A percentile compares a stretch with the other conserved stretches of the same genome.
Conservation (phyloP, 768 basidiomycete species). For the Coprinopsis marcescibilis region DNA sequence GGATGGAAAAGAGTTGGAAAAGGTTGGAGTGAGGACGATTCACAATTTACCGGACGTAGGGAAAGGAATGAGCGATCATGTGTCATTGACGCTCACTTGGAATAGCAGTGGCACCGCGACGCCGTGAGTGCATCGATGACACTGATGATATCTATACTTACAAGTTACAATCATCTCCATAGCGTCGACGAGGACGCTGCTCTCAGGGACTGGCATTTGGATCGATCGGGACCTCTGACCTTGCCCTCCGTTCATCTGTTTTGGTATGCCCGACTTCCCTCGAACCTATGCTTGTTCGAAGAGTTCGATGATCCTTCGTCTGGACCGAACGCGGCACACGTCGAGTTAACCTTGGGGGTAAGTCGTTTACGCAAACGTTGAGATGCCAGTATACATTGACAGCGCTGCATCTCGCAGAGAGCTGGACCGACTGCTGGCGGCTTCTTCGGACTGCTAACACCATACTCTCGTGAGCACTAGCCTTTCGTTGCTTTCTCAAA, state of each 20-base stretch:
- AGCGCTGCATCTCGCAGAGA: not conserved
- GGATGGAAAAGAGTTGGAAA: constrained; percentile 12
- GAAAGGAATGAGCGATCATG: constrained; percentile 16
- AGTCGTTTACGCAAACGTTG: not conserved
- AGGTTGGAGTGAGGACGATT: constrained; percentile 13
- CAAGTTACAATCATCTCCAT: not conserved
- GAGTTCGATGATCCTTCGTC: constrained; percentile 19
- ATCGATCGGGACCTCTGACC: constrained; percentile 17
- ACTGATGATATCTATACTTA: not conserved
- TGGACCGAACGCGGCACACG: constrained; percentile 20
- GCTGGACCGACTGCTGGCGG: not conserved
- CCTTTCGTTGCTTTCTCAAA: not conserved
- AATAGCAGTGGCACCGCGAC: not conserved
- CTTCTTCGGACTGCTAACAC: constrained; percentile 1
- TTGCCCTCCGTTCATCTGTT: constrained; percentile 16
- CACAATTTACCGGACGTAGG: constrained; percentile 21
- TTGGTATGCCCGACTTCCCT: constrained; percentile 17
- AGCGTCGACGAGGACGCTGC: constrained; percentile 2
- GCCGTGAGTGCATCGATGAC: not conserved
- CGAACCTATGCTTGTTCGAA: constrained; percentile 15
- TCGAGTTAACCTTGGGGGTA: constrained; percentile 15
- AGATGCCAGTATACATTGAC: not conserved
- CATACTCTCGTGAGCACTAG: constrained; percentile 10
- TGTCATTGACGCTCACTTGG: not conserved
- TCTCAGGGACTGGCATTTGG: constrained; percentile 19